A percentile compares a stretch with the other conserved stretches of the same genome.
These are phyloP conservation scores for Aspergillus brunneoviolaceus DNA, from an alignment of 2,329 filamentous ascomycete genomes.

Conservation along the genomic window DNA sequence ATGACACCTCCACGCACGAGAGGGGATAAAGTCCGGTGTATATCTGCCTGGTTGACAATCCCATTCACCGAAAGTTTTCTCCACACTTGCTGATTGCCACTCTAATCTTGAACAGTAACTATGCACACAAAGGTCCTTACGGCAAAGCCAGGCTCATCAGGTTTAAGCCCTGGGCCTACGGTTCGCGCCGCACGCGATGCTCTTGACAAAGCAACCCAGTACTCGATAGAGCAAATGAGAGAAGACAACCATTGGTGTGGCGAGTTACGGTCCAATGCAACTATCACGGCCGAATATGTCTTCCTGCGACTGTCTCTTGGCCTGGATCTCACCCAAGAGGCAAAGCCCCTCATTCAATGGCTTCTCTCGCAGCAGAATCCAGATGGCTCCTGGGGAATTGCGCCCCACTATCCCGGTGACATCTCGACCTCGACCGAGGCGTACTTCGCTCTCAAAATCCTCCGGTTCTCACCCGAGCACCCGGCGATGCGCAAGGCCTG, in stretches of 20 bases:
- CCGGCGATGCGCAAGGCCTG: slow-evolving; percentile 19
- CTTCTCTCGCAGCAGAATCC: slow-evolving; percentile 21
- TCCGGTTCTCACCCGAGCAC: slow-evolving; percentile 21
- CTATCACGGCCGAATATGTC: slow-evolving; percentile 29
- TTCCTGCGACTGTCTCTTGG: slow-evolving; percentile 23
- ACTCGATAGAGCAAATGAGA: neutral
- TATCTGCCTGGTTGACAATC: too few species aligned
- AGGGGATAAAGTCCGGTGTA: too few species aligned
- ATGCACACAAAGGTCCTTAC: too few species aligned
- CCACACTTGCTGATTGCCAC: too few species aligned
- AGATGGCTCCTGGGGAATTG: slow-evolving; percentile 33
- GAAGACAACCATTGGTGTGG: slow-evolving; percentile 24
- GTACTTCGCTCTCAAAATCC: slow-evolving; percentile 35
- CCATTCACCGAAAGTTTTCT: too few species aligned
- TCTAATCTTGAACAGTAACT: too few species aligned
- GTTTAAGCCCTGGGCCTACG: too few species aligned
- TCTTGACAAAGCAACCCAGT: too few species aligned
- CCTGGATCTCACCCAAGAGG: slow-evolving; percentile 12
- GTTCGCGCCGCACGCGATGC: too few species aligned
- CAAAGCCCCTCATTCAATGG: slow-evolving; percentile 6
- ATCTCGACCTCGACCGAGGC: slow-evolving; percentile 30
- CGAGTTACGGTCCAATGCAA: slow-evolving; percentile 23
- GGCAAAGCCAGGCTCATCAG: too few species aligned
- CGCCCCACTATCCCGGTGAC: slow-evolving; percentile 22
- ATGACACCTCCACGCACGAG: too few species aligned